Conservation (phyloP, 345 rosid species). For the Lepidium aucheri region DNA sequence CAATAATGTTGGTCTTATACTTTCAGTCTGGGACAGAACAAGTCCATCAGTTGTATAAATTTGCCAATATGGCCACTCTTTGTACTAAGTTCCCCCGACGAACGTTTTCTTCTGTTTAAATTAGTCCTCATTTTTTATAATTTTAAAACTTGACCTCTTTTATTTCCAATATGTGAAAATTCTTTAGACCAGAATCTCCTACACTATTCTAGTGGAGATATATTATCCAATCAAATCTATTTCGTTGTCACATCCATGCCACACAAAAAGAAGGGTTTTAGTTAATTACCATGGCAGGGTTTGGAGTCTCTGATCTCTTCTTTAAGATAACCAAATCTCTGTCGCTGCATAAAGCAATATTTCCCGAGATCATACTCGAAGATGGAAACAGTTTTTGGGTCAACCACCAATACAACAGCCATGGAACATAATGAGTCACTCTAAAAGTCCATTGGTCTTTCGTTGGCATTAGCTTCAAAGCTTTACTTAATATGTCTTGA, state of each 20-base stretch:
- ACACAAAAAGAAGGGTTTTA: not conserved
- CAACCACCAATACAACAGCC: slow-evolving; percentile 88
- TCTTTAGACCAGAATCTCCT: no score
- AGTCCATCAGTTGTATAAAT: not conserved
- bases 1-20: no score
- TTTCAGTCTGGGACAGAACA: not conserved
- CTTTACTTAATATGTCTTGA: slow-evolving; percentile 28
- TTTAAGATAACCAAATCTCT: slow-evolving; percentile 38
- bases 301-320: slow-evolving; percentile 33
- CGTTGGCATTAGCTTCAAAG: slow-evolving; percentile 29
- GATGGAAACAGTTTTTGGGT: slow-evolving; percentile 70
- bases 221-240: not conserved
- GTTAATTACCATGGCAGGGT: slow-evolving; percentile 37
- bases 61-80: not conserved
- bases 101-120: not conserved
- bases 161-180: no score
- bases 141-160: not conserved
- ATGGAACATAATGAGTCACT: slow-evolving; percentile 60
- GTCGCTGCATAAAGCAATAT: slow-evolving; percentile 31
- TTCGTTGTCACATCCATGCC: not conserved
- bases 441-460: slow-evolving; percentile 52
- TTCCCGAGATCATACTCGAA: slow-evolving; percentile 39
- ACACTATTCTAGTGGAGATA: no score
- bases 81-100: not conserved
- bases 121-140: not conserved